Evolutionary conservation across 805 yeast species (phyloP), one percentile per base, ranked within the genome.

Genomic region (Torulaspora indica): DNA sequence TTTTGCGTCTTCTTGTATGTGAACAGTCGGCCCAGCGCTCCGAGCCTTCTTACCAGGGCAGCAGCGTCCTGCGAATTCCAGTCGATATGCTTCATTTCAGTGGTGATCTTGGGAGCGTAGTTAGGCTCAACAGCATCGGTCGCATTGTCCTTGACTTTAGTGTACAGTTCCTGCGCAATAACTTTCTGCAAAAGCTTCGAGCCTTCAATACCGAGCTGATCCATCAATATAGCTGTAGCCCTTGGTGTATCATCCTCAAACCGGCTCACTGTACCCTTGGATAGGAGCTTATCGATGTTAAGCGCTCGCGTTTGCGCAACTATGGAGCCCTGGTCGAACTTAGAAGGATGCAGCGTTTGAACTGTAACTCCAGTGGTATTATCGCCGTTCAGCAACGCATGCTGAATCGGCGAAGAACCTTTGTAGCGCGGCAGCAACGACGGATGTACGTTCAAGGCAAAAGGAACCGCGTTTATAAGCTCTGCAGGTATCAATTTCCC

Each of bases 341-440:
- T 75, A 1, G 83, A 74, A 0, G 97, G 96, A 58, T 93, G 96
- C 18, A 93, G 65, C 0, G 96, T 86, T 61, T 93, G 98, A 0
- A 93, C 76, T 0, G 96, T 78, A 13, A 88, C 95, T 0, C 98
- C 98, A 0, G 97, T 83, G 13, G 38, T 46, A 0, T 49, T 28
- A 51, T 83, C 89, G 32, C 72, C 72, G 47, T 84, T 77, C 55
- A 90, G 61, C 9, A 93, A 63, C 0, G 96, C 81, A 47, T 78
- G 73, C 49, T 91, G 98, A 3, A 93, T 66, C 0, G 98, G 98
- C 1, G 96, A 83, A 0, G 97, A 81, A 0, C 98, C 98, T 2
- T 88, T 76, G 54, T 85, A 78, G 36, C 67, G 68, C 0, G 98
- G 98, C 7, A 93, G 71, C 5, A 89, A 61, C 0, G 96, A 88